Percentiles rank a stretch among this genome's conserved stretches.
phyloP scores from a whole-genome alignment of 2,329 filamentous ascomycete species.

The Diaporthe sp. region DNA sequence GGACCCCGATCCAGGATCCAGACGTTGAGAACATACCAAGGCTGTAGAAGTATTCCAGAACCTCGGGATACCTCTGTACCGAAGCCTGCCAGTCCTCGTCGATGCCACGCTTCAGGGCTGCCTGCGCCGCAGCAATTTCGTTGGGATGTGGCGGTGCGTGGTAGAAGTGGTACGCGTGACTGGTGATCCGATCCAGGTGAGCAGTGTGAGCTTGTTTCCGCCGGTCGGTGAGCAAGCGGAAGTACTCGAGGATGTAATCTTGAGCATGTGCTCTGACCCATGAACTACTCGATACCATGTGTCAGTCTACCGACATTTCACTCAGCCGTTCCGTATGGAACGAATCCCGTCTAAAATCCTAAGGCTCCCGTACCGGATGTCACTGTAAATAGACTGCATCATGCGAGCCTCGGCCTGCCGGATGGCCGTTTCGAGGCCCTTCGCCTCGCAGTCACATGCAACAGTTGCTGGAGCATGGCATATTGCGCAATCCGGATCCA shows the following conservation, averaged over 20 bases:
- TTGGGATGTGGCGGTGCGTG: constrained; percentile 68
- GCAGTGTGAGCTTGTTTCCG: constrained; percentile 69
- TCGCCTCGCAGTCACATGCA: constrained; percentile 75
- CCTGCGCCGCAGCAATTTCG: constrained; percentile 75
- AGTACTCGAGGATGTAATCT: constrained; percentile 77
- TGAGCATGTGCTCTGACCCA: constrained; percentile 77
- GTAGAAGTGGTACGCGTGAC: constrained; percentile 70
- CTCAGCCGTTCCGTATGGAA: not conserved
- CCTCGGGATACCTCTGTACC: constrained; percentile 82
- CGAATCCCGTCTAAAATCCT: not conserved
- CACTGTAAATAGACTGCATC: constrained; percentile 72
- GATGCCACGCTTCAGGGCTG: constrained; percentile 77
- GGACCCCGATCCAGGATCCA: too few species aligned
- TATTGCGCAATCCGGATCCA: constrained; percentile 79
- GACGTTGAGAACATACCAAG: constrained; percentile 52
- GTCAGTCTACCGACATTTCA: constrained; percentile 10
- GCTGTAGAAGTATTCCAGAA: constrained; percentile 84
- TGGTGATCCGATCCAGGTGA: constrained; percentile 68
- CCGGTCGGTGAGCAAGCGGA: constrained; percentile 70
- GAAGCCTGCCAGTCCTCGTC: constrained; percentile 84
- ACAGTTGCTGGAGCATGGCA: constrained; percentile 70
- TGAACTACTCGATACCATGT: constrained; percentile 53
- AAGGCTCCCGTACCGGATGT: constrained; percentile 68
- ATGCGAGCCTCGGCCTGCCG: constrained; percentile 73
- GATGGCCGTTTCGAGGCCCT: constrained; percentile 72